phyloP scores from a whole-genome alignment of 768 basidiomycete species.

The Leccinum boreale region DNA sequence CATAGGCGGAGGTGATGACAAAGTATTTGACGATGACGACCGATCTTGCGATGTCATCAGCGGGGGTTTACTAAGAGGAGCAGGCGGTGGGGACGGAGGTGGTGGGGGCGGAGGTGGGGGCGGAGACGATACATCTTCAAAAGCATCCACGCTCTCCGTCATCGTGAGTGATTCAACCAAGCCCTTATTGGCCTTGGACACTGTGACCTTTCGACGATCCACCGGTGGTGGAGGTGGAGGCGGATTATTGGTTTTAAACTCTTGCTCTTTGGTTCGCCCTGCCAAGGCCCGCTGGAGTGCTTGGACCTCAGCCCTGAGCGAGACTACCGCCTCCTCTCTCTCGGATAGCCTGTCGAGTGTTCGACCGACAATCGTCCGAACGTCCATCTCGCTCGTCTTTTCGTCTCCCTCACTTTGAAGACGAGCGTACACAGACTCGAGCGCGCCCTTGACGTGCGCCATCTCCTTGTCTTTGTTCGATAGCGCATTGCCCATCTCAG shows the following conservation, averaged over 20 bases:
- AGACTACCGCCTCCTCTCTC: conserved; percentile 63
- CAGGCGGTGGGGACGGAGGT: conserved; percentile 15
- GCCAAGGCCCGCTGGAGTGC: conserved; percentile 50
- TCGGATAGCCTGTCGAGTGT: conserved; percentile 65
- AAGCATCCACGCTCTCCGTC: conserved; percentile 10
- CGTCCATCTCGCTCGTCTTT: conserved; percentile 54
- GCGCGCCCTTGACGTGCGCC: conserved; percentile 73
- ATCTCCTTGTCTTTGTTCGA: conserved; percentile 69
- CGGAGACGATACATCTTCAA: conserved; percentile 2
- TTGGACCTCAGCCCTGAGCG: conserved; percentile 48
- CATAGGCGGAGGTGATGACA: conserved; percentile 2
- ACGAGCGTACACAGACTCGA: conserved; percentile 84
- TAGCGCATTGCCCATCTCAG: conserved; percentile 47
- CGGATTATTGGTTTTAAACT: conserved; percentile 64
- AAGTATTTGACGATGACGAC: too few relatives aligned
- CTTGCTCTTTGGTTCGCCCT: conserved; percentile 58
- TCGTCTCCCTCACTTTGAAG: conserved; percentile 54
- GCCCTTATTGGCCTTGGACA: conserved; percentile 8
- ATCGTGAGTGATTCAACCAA: conserved; percentile 2
- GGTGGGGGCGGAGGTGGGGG: conserved; percentile 29
- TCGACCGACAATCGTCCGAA: conserved; percentile 64
- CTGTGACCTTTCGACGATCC: conserved; percentile 6
- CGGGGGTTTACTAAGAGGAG: not conserved
- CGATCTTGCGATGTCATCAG: too few relatives aligned
- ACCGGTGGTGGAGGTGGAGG: conserved; percentile 60